phyloP scores from a whole-genome alignment of 345 rosid species.

The Dipteronia dyeriana region DNA sequence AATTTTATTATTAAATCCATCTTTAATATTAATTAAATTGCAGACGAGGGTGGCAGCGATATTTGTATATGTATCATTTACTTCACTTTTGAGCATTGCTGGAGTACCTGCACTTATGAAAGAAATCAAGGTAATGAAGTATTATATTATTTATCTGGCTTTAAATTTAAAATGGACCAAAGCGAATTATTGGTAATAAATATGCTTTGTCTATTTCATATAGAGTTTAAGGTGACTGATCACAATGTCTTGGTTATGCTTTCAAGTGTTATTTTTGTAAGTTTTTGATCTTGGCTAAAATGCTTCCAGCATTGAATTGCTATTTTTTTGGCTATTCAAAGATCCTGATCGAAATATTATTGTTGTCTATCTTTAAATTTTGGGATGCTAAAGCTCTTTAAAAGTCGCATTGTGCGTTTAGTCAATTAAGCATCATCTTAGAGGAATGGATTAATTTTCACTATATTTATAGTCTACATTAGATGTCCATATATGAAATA shows the following conservation, averaged over 20 bases:
- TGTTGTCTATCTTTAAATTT: not conserved
- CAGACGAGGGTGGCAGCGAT: constrained; percentile 92
- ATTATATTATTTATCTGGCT: not conserved
- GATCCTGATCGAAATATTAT: not conserved
- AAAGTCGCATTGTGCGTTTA: not conserved
- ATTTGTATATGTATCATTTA: constrained; percentile 82
- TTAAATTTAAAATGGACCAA: not conserved
- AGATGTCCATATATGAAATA: no score
- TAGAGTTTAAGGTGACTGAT: not conserved
- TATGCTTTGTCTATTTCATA: constrained; percentile 3
- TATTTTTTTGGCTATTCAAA: not conserved
- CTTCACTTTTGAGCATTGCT: constrained; percentile 82
- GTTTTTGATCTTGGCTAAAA: not conserved
- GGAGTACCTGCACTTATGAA: constrained; percentile 74
- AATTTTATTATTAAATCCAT: not conserved
- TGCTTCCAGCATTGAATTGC: not conserved
- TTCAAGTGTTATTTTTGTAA: not conserved
- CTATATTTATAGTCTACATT: not conserved
- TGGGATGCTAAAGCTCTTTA: not conserved
- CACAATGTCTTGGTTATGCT: not conserved
- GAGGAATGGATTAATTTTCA: not conserved
- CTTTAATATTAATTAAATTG: constrained; percentile 21
- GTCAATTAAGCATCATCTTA: not conserved
- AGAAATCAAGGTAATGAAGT: constrained; percentile 71
- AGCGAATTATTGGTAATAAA: not conserved